These are phyloP conservation scores for Boletellus sp. DNA, from an alignment of 768 basidiomycete genomes.

Conservation along the genomic window DNA sequence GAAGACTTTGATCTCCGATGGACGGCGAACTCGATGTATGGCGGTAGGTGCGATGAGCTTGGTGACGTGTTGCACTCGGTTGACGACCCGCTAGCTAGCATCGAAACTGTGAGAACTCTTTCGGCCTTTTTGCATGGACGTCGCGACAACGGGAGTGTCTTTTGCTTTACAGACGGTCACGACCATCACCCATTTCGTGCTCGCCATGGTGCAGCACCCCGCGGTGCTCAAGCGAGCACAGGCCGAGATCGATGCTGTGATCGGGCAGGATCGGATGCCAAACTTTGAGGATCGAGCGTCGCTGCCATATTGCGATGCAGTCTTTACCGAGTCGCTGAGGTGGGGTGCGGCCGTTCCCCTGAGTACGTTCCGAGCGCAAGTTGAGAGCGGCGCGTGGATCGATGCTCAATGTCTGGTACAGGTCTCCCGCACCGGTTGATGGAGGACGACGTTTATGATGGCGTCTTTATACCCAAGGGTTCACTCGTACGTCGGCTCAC, in stretches of 20 bases:
- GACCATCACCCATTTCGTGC: slow-evolving; percentile 50
- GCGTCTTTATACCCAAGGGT: slow-evolving; percentile 59
- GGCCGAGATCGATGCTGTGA: slow-evolving; percentile 59
- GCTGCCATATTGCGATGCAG: slow-evolving; percentile 56
- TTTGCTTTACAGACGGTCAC: slow-evolving; percentile 47
- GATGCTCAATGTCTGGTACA: slow-evolving; percentile 21
- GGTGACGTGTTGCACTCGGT: background rate
- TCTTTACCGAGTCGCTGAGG: slow-evolving; percentile 53
- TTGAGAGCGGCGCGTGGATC: background rate
- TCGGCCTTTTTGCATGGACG: background rate
- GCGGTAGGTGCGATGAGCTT: slow-evolving; percentile 29
- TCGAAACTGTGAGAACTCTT: slow-evolving; percentile 51
- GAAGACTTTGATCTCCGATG: slow-evolving; percentile 71
- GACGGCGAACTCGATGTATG: slow-evolving; percentile 84
- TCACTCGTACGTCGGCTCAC: slow-evolving; percentile 40
- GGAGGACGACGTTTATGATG: slow-evolving; percentile 63
- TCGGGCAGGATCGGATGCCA: slow-evolving; percentile 47
- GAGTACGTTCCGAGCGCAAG: slow-evolving; percentile 34
- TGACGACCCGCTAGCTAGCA: slow-evolving; percentile 37
- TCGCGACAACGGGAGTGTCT: slow-evolving; percentile 15
- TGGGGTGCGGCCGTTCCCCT: slow-evolving; percentile 59
- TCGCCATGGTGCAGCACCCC: slow-evolving; percentile 64
- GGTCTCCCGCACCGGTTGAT: slow-evolving; percentile 63
- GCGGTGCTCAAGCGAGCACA: slow-evolving; percentile 56
- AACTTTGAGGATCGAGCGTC: slow-evolving; percentile 50